Conservation (phyloP, 805 yeast genomes). For the Myxozyma vanderwaltii region DNA sequence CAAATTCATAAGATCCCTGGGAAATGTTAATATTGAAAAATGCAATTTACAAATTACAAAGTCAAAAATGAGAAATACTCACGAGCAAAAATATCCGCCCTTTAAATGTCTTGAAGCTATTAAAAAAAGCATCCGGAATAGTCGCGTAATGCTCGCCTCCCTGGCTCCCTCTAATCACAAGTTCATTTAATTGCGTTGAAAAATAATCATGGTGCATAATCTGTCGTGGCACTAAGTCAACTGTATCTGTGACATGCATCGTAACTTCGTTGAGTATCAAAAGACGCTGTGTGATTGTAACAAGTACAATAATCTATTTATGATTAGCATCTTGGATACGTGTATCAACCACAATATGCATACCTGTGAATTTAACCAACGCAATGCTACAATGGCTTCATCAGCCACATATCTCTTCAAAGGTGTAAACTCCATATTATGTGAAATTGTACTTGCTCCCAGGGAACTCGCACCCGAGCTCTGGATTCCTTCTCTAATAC, state of each 20-base stretch:
- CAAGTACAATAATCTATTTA: conserved; percentile 44
- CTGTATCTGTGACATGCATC: conserved; percentile 43
- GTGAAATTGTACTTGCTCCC: conserved; percentile 2
- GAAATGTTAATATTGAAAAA: neutral
- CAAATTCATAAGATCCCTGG: conserved; percentile 49
- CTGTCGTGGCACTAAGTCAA: conserved; percentile 49
- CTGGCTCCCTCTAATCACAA: conserved; percentile 29
- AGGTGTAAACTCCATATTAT: conserved; percentile 44
- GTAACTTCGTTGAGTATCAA: conserved; percentile 48
- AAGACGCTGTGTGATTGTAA: conserved; percentile 53
- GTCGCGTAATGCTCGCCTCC: conserved; percentile 37
- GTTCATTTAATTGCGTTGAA: conserved; percentile 32
- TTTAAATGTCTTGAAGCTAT: conserved; percentile 47
- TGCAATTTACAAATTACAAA: too few relatives aligned
- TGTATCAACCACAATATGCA: too few relatives aligned
- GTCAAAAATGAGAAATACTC: neutral
- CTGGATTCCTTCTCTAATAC: conserved; percentile 38
- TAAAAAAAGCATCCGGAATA: conserved; percentile 43
- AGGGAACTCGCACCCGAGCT: conserved; percentile 32
- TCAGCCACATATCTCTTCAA: conserved; percentile 49
- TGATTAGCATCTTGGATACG: too few relatives aligned
- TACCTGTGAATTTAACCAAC: conserved; percentile 55
- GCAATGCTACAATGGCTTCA: conserved; percentile 56
- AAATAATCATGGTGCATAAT: conserved; percentile 44
- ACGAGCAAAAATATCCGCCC: conserved; percentile 58